phyloP scores from a whole-genome alignment of 1,284 basidiomycete species.

The Marasmius sp. region DNA sequence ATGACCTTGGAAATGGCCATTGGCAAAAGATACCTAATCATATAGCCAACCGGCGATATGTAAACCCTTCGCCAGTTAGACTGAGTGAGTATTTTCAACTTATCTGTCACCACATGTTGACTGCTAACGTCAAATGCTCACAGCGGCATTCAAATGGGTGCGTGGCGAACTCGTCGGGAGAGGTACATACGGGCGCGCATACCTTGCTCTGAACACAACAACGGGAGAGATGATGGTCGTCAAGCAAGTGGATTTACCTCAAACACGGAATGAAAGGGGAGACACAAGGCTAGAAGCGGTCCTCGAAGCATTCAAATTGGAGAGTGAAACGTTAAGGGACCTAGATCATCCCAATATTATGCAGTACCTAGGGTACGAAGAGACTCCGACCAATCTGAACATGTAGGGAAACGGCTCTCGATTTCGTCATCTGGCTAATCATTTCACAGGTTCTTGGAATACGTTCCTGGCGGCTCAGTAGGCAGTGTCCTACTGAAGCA shows the following conservation, averaged over 20 bases:
- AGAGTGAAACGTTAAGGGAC: conserved; percentile 81
- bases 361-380: conserved; percentile 82
- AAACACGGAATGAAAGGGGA: conserved; percentile 56
- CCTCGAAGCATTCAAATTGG: conserved; percentile 51
- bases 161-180: conserved; percentile 97
- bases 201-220: conserved; percentile 93
- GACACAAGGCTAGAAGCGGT: conserved; percentile 69
- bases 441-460: conserved; percentile 78
- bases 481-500: conserved; percentile 77
- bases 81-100: no score
- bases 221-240: conserved; percentile 99
- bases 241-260: conserved; percentile 88
- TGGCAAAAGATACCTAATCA: no score
- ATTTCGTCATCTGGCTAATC: not conserved
- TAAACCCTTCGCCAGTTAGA: no score
- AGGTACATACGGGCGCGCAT: conserved; percentile 95
- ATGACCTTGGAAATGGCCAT: no score
- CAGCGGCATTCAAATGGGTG: conserved; percentile 97
- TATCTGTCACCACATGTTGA: not conserved
- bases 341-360: conserved; percentile 86
- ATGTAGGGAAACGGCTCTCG: conserved; percentile 47
- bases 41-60: no score
- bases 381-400: conserved; percentile 71
- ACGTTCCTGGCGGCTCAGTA: conserved; percentile 86
- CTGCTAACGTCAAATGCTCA: not conserved